Conservation (phyloP, 1,284 basidiomycete species). For the Pseudozyma hubeiensis region DNA sequence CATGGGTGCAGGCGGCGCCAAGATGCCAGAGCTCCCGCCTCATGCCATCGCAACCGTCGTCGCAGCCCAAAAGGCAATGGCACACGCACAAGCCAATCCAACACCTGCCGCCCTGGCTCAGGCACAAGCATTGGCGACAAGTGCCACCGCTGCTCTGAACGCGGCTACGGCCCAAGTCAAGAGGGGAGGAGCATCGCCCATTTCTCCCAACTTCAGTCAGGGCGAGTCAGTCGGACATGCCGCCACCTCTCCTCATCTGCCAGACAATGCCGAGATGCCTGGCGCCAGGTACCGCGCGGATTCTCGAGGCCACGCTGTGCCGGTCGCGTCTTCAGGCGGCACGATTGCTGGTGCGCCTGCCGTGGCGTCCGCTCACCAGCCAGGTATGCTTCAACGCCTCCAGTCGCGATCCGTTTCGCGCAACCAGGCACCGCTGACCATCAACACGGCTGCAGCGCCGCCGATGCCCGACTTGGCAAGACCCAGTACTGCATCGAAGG, state of each 20-base stretch:
- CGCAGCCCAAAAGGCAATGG: conserved; percentile 46
- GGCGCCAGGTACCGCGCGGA: conserved; percentile 19
- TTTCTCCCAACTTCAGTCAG: conserved; percentile 24
- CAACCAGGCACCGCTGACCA: conserved; percentile 23
- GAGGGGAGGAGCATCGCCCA: conserved; percentile 22
- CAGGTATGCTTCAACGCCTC: conserved; percentile 30
- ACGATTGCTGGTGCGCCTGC: conserved; percentile 7
- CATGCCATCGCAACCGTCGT: conserved; percentile 38
- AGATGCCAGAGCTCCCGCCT: conserved; percentile 39
- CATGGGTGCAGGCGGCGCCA: conserved; percentile 9
- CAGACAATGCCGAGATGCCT: conserved; percentile 12
- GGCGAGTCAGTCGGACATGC: conserved; percentile 20
- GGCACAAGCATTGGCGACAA: conserved; percentile 41
- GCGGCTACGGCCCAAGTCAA: conserved; percentile 38
- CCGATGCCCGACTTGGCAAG: conserved; percentile 39
- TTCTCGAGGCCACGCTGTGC: conserved; percentile 15
- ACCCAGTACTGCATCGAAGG: conserved; percentile 39
- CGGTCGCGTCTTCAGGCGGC: conserved; percentile 12
- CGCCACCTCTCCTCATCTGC: conserved; percentile 18
- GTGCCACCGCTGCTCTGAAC: conserved; percentile 42
- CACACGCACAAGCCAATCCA: conserved; percentile 39
- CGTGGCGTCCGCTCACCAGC: conserved; percentile 9
- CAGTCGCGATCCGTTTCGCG: conserved; percentile 34
- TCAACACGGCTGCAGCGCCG: conserved; percentile 38
- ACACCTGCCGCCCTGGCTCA: conserved; percentile 37